Evolutionary conservation across 768 basidiomycete genomes (phyloP), one percentile per base, ranked within the genome.

Genomic region (Boletus speciosus): DNA sequence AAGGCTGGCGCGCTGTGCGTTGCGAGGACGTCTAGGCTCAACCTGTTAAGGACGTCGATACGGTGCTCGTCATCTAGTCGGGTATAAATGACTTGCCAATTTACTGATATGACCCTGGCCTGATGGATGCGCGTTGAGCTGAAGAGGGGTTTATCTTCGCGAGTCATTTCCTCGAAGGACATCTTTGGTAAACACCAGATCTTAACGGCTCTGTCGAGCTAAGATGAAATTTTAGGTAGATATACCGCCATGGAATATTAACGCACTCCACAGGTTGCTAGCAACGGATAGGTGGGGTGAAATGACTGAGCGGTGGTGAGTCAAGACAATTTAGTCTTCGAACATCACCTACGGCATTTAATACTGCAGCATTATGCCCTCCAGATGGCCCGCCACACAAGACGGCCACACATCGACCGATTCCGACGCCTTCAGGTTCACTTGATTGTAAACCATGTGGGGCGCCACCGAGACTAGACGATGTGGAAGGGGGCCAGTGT

Each of bases 181-280:
- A 68, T 72, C 2, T 66, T 69, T 25, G 80, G 77, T 19, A 86
- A 68, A 43, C 76, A 72, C 90, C 90, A 92, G 6, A 92, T 88
- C 68, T 90, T 90, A 34, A 90, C 80, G 3, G 76, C 72, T 54
- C 87, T 79, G 58, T 92, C 90, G 59, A 89, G 74, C 89, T 91
- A 49, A 14, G 52, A 34, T 25, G 15, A 4, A 23, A 21, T 2
- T 14, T 53, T 35, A 60, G 49, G 58, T 29, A 25, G 31, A 41
- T 15, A n/a, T 14, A 42, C 39, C 38, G 19, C 49, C 39, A 6
- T 41, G 31, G 34, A 25, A 40, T 15, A 47, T 27, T 12, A 6
- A 72, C 83, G 55, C 66, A 90, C 89, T 21, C 89, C 89, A 61
- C 88, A 86, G 15, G 90, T 92, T 10, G 88, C 88, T 48, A 92